Evolutionary conservation across 768 basidiomycete species (phyloP).

Genomic region (Boletellus emodensis): DNA sequence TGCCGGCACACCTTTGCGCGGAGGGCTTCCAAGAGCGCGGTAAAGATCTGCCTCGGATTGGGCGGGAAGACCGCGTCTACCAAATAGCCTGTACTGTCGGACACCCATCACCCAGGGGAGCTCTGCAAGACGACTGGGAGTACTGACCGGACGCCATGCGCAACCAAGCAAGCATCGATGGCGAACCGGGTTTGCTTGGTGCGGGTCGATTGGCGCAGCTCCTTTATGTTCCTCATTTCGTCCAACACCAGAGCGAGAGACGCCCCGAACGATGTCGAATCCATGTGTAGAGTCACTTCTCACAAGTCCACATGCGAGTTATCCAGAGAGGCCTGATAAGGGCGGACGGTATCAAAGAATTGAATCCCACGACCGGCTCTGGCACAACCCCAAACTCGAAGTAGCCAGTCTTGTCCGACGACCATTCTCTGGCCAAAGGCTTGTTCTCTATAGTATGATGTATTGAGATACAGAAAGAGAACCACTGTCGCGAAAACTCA

Average conservation of each 20-base stretch:
- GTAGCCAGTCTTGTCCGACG: no score
- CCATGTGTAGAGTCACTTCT: constrained; percentile 1
- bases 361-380: no score
- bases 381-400: background rate
- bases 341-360: no score
- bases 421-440: no score
- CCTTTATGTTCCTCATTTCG: constrained; percentile 5
- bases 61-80: constrained; percentile 43
- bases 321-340: no score
- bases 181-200: constrained; percentile 31
- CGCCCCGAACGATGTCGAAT: constrained; percentile 4
- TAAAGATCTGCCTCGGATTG: constrained; percentile 33
- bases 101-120: background rate
- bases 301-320: no score
- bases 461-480: no score
- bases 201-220: constrained; percentile 6
- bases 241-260: constrained; percentile 21
- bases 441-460: no score
- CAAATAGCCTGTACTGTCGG: constrained; percentile 40
- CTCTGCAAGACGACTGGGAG: background rate
- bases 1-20: constrained; percentile 33
- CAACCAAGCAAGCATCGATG: constrained; percentile 41
- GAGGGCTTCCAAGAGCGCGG: constrained; percentile 36
- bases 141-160: constrained; percentile 40
- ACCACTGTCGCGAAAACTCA: constrained; percentile 19